Evolutionary conservation across 257 asterid species (phyloP).

Genomic region (Fraxinus anomala): DNA sequence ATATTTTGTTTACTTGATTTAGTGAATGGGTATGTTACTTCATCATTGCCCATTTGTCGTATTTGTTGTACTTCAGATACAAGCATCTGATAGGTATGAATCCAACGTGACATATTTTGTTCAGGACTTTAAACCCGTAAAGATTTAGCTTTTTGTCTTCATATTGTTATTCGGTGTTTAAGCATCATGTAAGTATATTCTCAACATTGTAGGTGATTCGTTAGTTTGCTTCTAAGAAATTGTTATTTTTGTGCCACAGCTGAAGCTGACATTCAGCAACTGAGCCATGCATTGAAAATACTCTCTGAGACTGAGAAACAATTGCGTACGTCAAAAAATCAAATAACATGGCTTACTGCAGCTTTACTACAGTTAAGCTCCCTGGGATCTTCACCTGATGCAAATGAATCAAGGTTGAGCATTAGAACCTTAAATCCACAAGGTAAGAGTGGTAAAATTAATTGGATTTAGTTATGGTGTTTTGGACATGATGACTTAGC

Average conservation of each 20-base stretch:
- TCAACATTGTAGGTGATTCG: neutral
- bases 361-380: constrained; percentile 83
- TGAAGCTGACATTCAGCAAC: constrained; percentile 74
- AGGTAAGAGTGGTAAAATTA: constrained; percentile 44
- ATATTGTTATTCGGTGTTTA: neutral
- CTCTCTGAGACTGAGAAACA: constrained; percentile 90
- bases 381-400: constrained; percentile 42
- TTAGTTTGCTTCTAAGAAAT: constrained; percentile 15
- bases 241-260: constrained; percentile 40
- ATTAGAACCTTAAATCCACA: constrained; percentile 42
- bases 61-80: too few species aligned
- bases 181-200: neutral
- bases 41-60: too few species aligned
- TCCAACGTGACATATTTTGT: too few species aligned
- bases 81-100: too few species aligned
- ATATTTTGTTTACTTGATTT: too few species aligned
- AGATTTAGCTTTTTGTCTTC: neutral
- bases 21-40: too few species aligned
- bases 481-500: neutral
- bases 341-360: constrained; percentile 80
- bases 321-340: constrained; percentile 72
- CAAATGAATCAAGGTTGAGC: constrained; percentile 49
- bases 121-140: too few species aligned
- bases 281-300: constrained; percentile 71
- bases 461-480: neutral